Evolutionary conservation across 2,329 filamentous ascomycete species (phyloP).

Genomic region (Diaporthe capsici): DNA sequence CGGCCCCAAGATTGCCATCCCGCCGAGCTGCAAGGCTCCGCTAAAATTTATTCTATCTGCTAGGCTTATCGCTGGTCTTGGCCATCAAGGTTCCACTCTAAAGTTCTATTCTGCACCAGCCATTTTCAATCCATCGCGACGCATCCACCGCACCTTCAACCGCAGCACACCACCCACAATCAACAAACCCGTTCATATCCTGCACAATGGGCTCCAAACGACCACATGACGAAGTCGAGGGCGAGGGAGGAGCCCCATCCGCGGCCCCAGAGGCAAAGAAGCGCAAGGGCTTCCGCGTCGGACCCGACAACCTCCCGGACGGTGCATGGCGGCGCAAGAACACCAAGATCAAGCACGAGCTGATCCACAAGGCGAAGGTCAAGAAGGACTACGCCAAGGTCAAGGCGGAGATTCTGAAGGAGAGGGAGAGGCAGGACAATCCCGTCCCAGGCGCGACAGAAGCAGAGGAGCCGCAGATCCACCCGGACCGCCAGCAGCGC

Average conservation of each 20-base stretch:
- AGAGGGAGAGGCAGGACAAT: constrained; percentile 41
- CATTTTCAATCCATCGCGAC: neutral
- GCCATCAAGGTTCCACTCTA: constrained; percentile 40
- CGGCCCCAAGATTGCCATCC: constrained; percentile 17
- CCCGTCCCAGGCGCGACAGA: neutral
- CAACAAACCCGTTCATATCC: too few relatives aligned
- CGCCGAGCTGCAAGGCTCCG: constrained; percentile 27
- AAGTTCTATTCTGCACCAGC: neutral
- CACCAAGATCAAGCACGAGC: constrained; percentile 87
- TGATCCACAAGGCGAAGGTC: constrained; percentile 93
- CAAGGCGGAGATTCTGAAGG: constrained; percentile 68
- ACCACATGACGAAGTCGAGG: constrained; percentile 61
- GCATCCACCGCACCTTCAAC: neutral
- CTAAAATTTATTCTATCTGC: constrained; percentile 15
- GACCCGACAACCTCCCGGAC: constrained; percentile 91
- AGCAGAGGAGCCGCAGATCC: constrained; percentile 52
- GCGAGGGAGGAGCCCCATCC: constrained; percentile 53
- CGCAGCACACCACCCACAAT: neutral
- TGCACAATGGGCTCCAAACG: constrained; percentile 71
- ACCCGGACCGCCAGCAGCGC: constrained; percentile 16
- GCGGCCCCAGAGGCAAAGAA: constrained; percentile 62
- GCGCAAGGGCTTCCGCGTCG: constrained; percentile 85
- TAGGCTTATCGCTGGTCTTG: constrained; percentile 18
- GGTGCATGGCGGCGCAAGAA: constrained; percentile 86
- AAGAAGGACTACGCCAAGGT: constrained; percentile 94